Base-by-base conservation (phyloP, 768 basidiomycete species). In the Rhodotorula diobovata region DNA sequence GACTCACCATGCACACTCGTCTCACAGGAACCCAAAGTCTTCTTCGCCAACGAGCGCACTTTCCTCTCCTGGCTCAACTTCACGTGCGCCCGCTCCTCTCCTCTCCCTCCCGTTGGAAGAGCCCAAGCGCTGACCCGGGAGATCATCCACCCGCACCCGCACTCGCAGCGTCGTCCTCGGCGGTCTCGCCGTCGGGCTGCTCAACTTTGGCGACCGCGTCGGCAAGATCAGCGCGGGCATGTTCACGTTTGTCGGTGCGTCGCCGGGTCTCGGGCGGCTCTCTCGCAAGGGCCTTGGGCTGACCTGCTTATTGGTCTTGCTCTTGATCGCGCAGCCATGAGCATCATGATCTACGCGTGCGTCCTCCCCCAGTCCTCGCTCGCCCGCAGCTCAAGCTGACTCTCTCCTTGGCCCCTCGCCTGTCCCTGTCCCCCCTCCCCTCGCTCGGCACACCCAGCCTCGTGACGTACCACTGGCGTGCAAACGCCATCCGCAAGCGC, bases 201-300 rank as follows among this genome's bases (percentile, higher is more conserved):
- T 99, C 77, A 99, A 99, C 81, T 99, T 99, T 83, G 96, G 96
- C 71, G 96, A 98, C 81, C 91, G 91, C 83, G 93, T 97, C 68
- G 93, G 95, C 56, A 93, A 89, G 82, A 95, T 97, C 70, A 92
- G 91, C 76, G 95, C 95, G 30, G 93, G 88, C 20, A 89, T 98
- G 90, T 98, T 96, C 83, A 96, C 93, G 30, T 81, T 89, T 68
- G 92, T 98, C 74, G 92, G 93, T 93, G 76, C 67, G 88, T 16
- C 18, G 41, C n/a, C n/a, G 3, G 9, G 28, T 16, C 51, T 15
- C 32, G 34, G 16, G n/a, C 34, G 34, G 4, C 25, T 51, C 41
- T 20, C 41, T 28, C 35, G 2, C 16, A 20, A 32, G 6, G 53
- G 15, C 28, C 25, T 16, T 2, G 18, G 0, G 41, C 51, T 9